Conservation (phyloP, 148 eudicot genomes). For the Heliosperma pusillum region DNA sequence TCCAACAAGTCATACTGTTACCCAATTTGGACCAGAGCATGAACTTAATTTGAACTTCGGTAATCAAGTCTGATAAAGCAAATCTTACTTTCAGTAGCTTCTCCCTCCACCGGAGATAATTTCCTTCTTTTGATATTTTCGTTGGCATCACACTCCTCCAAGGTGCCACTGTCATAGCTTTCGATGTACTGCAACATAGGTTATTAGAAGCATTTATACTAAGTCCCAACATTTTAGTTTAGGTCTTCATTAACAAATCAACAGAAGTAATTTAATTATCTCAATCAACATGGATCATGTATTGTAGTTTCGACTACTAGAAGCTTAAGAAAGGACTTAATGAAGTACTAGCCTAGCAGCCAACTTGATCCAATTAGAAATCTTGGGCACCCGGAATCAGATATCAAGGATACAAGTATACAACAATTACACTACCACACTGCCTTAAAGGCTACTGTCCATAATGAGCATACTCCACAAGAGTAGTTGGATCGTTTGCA, state of each 20-base stretch:
- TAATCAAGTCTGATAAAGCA: not conserved
- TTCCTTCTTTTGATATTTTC: conserved; percentile 54
- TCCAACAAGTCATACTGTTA: not conserved
- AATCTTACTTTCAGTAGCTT: conserved; percentile 23
- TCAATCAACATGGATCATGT: too few species aligned
- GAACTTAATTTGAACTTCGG: not conserved
- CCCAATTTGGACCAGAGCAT: not conserved
- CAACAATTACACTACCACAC: too few species aligned
- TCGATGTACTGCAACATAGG: conserved; percentile 38
- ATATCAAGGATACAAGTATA: too few species aligned
- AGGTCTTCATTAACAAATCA: not conserved
- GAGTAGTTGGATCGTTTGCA: not conserved
- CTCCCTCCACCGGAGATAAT: conserved; percentile 31
- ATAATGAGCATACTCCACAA: not conserved
- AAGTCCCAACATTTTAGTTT: not conserved
- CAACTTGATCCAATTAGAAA: not conserved
- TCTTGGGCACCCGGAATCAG: not conserved
- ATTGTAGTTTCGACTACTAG: not conserved
- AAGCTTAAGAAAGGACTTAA: not conserved
- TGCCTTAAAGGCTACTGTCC: too few species aligned
- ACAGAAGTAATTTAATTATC: too few species aligned
- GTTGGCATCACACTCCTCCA: conserved; percentile 28
- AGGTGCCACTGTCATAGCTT: conserved; percentile 20
- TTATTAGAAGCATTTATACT: not conserved
- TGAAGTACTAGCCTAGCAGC: not conserved